Evolutionary conservation across 2,329 filamentous ascomycete species (phyloP).

Genomic region (Sarocladiaceae sp.): DNA sequence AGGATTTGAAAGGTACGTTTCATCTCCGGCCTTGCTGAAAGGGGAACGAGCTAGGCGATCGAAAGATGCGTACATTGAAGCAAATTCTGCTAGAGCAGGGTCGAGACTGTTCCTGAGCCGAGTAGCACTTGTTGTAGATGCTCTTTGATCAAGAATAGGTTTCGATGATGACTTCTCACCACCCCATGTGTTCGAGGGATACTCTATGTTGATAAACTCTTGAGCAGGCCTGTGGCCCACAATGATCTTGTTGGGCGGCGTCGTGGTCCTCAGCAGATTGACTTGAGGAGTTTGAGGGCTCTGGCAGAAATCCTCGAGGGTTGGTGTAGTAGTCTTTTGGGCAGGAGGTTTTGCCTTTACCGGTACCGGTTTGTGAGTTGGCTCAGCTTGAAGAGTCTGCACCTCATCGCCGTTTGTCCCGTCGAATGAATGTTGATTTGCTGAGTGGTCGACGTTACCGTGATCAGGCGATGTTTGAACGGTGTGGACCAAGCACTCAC

Average conservation of each 20-base stretch:
- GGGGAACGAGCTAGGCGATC: slow-evolving; percentile 20
- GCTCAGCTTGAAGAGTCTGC: no score
- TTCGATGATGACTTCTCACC: slow-evolving; percentile 2
- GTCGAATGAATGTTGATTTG: no score
- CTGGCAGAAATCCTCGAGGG: background rate
- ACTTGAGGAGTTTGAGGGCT: background rate
- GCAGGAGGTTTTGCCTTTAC: no score
- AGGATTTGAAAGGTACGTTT: slow-evolving; percentile 2
- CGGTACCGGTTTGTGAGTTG: no score
- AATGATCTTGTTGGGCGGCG: background rate
- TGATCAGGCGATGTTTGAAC: background rate
- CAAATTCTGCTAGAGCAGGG: slow-evolving; percentile 20
- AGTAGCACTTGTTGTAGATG: slow-evolving; percentile 12
- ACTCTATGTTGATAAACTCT: background rate
- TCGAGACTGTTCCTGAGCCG: slow-evolving; percentile 15
- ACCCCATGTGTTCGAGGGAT: background rate
- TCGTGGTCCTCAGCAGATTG: background rate
- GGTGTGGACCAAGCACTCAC: background rate
- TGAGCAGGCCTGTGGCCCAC: background rate
- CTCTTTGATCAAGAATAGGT: slow-evolving; percentile 4
- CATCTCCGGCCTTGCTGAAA: slow-evolving; percentile 15
- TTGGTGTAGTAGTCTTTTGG: no score
- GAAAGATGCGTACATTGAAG: slow-evolving; percentile 22
- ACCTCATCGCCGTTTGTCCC: no score
- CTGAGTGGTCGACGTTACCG: no score